A percentile compares a stretch with the other conserved stretches of the same genome.
Evolutionary conservation across 345 rosid genomes (phyloP).

Genomic region (Lepidium africanum): DNA sequence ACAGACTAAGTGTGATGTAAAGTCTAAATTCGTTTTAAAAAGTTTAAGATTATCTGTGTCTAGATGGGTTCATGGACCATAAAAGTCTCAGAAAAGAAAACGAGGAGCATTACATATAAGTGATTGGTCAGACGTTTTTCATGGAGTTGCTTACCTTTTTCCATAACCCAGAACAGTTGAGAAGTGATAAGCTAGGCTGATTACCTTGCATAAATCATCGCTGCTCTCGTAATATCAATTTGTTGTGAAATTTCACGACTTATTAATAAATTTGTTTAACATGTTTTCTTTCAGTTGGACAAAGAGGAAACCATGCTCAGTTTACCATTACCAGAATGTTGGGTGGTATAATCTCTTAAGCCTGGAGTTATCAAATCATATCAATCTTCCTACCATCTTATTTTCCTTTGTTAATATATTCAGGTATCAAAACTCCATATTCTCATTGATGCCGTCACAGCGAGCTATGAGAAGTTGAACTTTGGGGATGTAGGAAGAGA

Average conservation of each 20-base stretch:
- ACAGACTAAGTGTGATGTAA: not conserved
- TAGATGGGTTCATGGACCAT: not conserved
- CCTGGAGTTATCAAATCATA: not conserved
- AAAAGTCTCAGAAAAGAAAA: not conserved
- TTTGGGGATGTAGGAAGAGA: conserved; percentile 96
- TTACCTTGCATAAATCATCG: not conserved
- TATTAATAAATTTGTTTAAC: not conserved
- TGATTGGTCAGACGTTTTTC: conserved; percentile 4
- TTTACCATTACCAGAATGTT: conserved; percentile 81
- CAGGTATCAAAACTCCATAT: conserved; percentile 91
- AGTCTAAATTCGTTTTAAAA: not conserved
- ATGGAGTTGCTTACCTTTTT: not conserved
- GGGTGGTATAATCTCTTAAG: conserved; percentile 63
- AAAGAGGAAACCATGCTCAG: conserved; percentile 49
- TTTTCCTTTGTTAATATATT: conserved; percentile 9
- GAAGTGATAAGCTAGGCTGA: not conserved
- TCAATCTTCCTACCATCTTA: not conserved
- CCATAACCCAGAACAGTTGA: not conserved
- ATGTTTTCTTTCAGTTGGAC: conserved; percentile 47
- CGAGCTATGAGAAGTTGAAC: conserved; percentile 78
- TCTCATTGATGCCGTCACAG: conserved; percentile 72
- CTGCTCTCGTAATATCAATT: not conserved
- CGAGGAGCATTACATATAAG: not conserved
- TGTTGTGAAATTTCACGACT: not conserved
- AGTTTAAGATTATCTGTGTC: not conserved